phyloP scores from a whole-genome alignment of 2,329 filamentous ascomycete genomes.

The Cercospora beticola region DNA sequence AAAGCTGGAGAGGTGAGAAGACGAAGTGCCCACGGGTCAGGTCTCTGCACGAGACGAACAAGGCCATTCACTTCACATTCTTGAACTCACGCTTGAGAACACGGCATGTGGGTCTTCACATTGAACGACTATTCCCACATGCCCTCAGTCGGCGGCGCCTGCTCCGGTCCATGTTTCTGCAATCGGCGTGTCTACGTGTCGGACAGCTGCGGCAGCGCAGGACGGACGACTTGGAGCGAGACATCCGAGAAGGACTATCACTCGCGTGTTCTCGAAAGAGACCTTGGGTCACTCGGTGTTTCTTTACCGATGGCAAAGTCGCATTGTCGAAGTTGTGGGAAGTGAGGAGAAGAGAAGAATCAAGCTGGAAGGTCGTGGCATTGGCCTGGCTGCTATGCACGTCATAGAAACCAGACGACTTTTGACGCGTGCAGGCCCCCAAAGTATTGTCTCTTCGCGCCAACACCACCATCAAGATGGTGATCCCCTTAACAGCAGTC shows the following conservation, averaged over 20 bases:
- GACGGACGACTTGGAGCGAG: not conserved
- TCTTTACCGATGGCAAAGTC: not conserved
- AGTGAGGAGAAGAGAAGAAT: not conserved
- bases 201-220: not conserved
- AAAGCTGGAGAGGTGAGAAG: not conserved
- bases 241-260: not conserved
- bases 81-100: not conserved
- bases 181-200: not conserved
- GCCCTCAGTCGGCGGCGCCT: not conserved
- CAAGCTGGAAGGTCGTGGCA: not conserved
- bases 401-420: not conserved
- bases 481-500: constrained; percentile 7
- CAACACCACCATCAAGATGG: not conserved
- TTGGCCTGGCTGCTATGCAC: not conserved
- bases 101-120: not conserved
- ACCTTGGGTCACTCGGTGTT: not conserved
- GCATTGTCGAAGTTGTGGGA: not conserved
- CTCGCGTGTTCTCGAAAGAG: not conserved
- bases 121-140: not conserved
- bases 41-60: not conserved
- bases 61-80: not conserved
- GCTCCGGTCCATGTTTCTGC: not conserved
- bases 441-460: not conserved
- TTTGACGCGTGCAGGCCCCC: not conserved
- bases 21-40: not conserved